phyloP scores from a whole-genome alignment of 768 basidiomycete genomes.

The Leccinellum albellum region DNA sequence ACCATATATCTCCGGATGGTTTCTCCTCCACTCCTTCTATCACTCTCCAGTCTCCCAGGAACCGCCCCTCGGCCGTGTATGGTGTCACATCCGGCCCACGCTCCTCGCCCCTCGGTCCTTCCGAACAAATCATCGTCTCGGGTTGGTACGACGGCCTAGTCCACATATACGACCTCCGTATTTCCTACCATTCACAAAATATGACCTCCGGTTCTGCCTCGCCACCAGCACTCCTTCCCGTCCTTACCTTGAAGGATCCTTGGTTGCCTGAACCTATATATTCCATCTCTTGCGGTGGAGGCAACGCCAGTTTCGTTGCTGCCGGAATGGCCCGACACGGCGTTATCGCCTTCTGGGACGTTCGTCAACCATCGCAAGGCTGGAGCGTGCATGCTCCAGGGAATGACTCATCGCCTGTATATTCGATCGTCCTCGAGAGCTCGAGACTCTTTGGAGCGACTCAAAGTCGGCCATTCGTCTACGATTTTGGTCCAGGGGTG shows the following conservation, averaged over 20 bases:
- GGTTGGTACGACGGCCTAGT: slow-evolving; percentile 83
- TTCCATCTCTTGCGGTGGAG: slow-evolving; percentile 71
- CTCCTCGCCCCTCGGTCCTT: slow-evolving; percentile 64
- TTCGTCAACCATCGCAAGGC: slow-evolving; percentile 55
- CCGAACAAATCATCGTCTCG: slow-evolving; percentile 67
- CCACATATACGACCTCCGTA: slow-evolving; percentile 71
- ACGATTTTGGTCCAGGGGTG: slow-evolving; percentile 73
- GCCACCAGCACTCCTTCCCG: slow-evolving; percentile 47
- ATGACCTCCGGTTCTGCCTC: not conserved
- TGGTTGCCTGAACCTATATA: slow-evolving; percentile 74
- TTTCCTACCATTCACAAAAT: slow-evolving; percentile 25
- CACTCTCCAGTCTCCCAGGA: slow-evolving; percentile 40
- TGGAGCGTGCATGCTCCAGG: slow-evolving; percentile 82
- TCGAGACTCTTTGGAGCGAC: slow-evolving; percentile 78
- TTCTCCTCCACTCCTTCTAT: slow-evolving; percentile 48
- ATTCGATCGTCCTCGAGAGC: slow-evolving; percentile 68
- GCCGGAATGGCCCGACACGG: slow-evolving; percentile 77
- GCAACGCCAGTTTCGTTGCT: slow-evolving; percentile 58
- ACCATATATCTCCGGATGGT: slow-evolving; percentile 46
- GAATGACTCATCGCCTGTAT: slow-evolving; percentile 77
- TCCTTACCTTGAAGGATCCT: slow-evolving; percentile 60
- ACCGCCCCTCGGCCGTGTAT: slow-evolving; percentile 60
- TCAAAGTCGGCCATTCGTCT: slow-evolving; percentile 71
- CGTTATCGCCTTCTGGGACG: slow-evolving; percentile 80
- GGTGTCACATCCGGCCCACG: slow-evolving; percentile 60